Base-by-base conservation (phyloP, 495 filamentous ascomycete species). In the Entonaema liquescens region DNA sequence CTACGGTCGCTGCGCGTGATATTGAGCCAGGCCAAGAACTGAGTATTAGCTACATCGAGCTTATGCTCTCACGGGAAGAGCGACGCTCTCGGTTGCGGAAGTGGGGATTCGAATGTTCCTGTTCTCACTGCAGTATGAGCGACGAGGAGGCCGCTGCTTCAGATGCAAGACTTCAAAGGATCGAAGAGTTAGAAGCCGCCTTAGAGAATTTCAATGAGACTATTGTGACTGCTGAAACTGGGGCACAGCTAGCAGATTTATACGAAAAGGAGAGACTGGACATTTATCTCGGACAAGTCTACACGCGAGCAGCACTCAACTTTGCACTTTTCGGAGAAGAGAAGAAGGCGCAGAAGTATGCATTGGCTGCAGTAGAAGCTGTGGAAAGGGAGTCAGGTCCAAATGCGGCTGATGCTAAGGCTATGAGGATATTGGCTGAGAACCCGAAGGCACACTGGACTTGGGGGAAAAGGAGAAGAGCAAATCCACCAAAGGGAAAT, bases 51-150 rank as follows among this genome's bases (percentile, higher is more conserved):
- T 83, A 83, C 71, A 76, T 81, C 63, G 76, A 81, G 60, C 67
- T 71, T 31, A 71, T 73, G 19, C 49, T 77, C 5, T 29, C 71
- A 4, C 74, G 63, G 1, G 61, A 55, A 19, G 74, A 79, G 9
- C 82, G 82, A 7, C 78, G 76, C 7, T 42, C 67, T 5, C 77
- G 77, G 11, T 74, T 84, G 26, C 17, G 31, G 1, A 68, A 71
- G 11, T 83, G 81, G 80, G 81, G 79, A 4, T 84, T 83, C 58
- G 68, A 74, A 42, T 84, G 82, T 69, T 56, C 70, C 15, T 84
- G 82, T 57, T 21, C 68, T 2, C 74, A 77, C 2, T 84, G 81
- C 69, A 64, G 59, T n/a, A 55, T 76, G 25, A 28, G 63, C n/a
- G 36, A 56, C 5, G 33, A 60, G 2, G 72, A 77, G 3, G 40